A percentile compares a stretch with the other conserved stretches of the same genome.
These are phyloP conservation scores for Fraxinus sp. DNA, from an alignment of 305 asterid species.

Conservation along the genomic window DNA sequence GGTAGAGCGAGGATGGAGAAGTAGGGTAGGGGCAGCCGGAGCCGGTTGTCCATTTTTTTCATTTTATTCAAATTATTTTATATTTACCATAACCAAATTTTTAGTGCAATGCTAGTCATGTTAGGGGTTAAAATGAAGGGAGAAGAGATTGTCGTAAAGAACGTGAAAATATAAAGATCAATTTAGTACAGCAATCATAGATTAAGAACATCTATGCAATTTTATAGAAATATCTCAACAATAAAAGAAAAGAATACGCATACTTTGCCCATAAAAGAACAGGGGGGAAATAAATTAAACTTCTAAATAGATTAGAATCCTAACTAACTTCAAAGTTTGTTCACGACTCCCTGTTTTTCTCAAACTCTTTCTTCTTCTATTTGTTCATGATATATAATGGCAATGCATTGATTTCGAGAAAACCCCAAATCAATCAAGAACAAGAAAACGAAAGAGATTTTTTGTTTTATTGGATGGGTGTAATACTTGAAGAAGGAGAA, in stretches of 20 bases:
- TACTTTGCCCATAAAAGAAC: background rate
- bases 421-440: background rate
- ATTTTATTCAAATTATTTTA: too few relatives aligned
- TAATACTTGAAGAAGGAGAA: constrained; percentile 28
- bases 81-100: too few relatives aligned
- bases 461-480: constrained; percentile 22
- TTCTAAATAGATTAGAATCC: background rate
- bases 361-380: background rate
- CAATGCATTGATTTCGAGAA: background rate
- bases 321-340: background rate
- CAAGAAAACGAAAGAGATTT: background rate
- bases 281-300: background rate
- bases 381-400: background rate
- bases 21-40: too few relatives aligned
- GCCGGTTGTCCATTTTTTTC: too few relatives aligned
- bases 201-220: background rate
- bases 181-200: background rate
- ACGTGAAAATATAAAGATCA: background rate
- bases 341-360: background rate
- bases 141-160: too few relatives aligned
- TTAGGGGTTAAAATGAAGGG: background rate
- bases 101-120: too few relatives aligned
- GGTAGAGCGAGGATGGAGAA: background rate
- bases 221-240: background rate
- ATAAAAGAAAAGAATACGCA: background rate